Conservation (phyloP, 768 basidiomycete species). For the Coprinellus micaceus region DNA sequence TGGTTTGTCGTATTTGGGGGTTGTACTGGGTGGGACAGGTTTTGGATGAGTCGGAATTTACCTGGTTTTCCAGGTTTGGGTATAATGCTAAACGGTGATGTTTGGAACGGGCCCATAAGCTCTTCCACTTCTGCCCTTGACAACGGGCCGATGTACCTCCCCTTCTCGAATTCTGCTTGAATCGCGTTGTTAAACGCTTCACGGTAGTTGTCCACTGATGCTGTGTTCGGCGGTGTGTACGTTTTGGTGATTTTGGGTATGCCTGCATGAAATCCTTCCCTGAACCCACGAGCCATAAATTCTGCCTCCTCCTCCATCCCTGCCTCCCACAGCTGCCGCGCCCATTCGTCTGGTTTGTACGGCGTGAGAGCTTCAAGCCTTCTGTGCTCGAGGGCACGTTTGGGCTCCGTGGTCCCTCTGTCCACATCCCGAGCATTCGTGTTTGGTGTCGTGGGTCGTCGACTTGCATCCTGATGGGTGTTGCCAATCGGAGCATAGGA, state of each 20-base stretch:
- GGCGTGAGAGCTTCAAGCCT: constrained; percentile 25
- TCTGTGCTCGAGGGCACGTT: constrained; percentile 33
- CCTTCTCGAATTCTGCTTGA: constrained; percentile 18
- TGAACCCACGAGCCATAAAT: constrained; percentile 19
- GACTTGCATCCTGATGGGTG: too few relatives aligned
- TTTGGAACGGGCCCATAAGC: constrained; percentile 36
- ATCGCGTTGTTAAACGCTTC: constrained; percentile 18
- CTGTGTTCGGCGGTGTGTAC: constrained; percentile 28
- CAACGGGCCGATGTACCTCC: constrained; percentile 31
- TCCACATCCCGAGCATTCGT: too few relatives aligned
- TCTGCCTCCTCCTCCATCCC: constrained; percentile 24
- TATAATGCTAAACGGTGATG: constrained; percentile 32
- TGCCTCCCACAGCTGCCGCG: constrained; percentile 11
- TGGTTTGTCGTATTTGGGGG: constrained; percentile 3
- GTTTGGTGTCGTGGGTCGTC: too few relatives aligned
- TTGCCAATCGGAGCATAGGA: too few relatives aligned
- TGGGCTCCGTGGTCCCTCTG: constrained; percentile 39
- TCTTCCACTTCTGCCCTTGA: constrained; percentile 19
- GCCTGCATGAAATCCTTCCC: constrained; percentile 30
- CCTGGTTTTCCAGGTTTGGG: constrained; percentile 31
- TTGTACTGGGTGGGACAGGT: constrained; percentile 36
- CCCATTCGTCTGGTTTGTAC: constrained; percentile 30
- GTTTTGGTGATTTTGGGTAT: constrained; percentile 28
- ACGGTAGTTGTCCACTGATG: constrained; percentile 12
- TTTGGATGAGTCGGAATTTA: constrained; percentile 34